phyloP scores from a whole-genome alignment of 2,329 filamentous ascomycete species.

The Pyricularia pennisetigena region DNA sequence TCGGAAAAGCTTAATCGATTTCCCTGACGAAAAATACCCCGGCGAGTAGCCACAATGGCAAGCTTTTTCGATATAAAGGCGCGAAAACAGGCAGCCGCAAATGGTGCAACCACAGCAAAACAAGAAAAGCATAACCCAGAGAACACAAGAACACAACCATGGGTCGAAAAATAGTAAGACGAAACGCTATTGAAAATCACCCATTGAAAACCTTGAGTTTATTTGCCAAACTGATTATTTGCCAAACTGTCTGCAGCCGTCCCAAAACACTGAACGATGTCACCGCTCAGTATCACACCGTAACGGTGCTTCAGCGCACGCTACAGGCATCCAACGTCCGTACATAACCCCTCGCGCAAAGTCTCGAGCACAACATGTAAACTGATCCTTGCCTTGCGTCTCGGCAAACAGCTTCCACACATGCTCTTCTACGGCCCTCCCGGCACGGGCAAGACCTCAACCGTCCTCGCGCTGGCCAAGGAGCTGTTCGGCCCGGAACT shows the following conservation, averaged over 20 bases:
- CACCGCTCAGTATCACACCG: constrained; percentile 93
- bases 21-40: not conserved
- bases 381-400: not conserved
- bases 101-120: constrained; percentile 54
- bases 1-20: not conserved
- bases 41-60: constrained; percentile 47
- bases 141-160: constrained; percentile 66
- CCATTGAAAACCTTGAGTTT: not conserved
- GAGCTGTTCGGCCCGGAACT: constrained; percentile 95
- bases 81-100: constrained; percentile 65
- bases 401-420: constrained; percentile 62
- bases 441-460: constrained; percentile 95
- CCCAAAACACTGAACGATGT: constrained; percentile 93
- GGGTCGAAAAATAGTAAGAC: constrained; percentile 96
- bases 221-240: not conserved
- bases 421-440: constrained; percentile 99
- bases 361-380: not conserved
- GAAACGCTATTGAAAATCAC: not conserved
- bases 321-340: constrained; percentile 84
- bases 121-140: constrained; percentile 52
- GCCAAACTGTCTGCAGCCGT: constrained; percentile 45
- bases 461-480: constrained; percentile 91
- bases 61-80: constrained; percentile 96
- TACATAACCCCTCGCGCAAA: constrained; percentile 6
- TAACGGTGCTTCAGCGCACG: constrained; percentile 83